A percentile compares a stretch with the other conserved stretches of the same genome.
phyloP scores from a whole-genome alignment of 1,139 yeast species.

The Lodderomyces parapsilosis region DNA sequence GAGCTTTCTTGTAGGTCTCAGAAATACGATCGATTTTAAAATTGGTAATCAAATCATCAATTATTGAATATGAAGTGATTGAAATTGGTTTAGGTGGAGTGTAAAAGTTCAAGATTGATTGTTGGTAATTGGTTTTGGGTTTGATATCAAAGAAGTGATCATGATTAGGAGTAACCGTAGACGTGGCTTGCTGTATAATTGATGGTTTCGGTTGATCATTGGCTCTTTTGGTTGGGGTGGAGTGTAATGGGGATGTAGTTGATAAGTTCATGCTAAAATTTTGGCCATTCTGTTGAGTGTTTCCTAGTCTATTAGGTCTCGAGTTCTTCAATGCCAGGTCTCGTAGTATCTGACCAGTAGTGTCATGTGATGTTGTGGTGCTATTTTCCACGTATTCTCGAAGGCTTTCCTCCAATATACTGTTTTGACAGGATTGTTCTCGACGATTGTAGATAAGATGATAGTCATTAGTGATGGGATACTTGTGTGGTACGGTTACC shows the following conservation, averaged over 20 bases:
- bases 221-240: not conserved
- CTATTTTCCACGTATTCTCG: not conserved
- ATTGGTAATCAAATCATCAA: slow-evolving; percentile 19
- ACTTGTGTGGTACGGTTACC: not conserved
- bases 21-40: slow-evolving; percentile 18
- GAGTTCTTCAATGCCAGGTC: slow-evolving; percentile 6
- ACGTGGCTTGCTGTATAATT: too few species aligned
- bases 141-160: slow-evolving; percentile 1
- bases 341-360: slow-evolving; percentile 4
- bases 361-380: not conserved
- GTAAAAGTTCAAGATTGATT: slow-evolving; percentile 19
- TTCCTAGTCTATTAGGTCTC: not conserved
- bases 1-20: slow-evolving; percentile 13
- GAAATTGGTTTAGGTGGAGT: slow-evolving; percentile 19
- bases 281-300: not conserved
- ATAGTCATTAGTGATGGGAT: slow-evolving; percentile 12
- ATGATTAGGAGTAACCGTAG: not conserved
- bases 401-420: slow-evolving; percentile 9
- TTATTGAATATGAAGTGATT: slow-evolving; percentile 15
- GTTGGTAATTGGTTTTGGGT: slow-evolving; percentile 14
- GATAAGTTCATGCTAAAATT: slow-evolving; percentile 17
- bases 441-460: slow-evolving; percentile 10
- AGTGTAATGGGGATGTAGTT: slow-evolving; percentile 9
- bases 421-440: slow-evolving; percentile 8
- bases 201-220: too few species aligned